Percentiles rank a stretch among this genome's conserved stretches.
These are phyloP conservation scores for Protomyces gravidus DNA, from an alignment of 1,139 yeast genomes.

Conservation along the genomic window DNA sequence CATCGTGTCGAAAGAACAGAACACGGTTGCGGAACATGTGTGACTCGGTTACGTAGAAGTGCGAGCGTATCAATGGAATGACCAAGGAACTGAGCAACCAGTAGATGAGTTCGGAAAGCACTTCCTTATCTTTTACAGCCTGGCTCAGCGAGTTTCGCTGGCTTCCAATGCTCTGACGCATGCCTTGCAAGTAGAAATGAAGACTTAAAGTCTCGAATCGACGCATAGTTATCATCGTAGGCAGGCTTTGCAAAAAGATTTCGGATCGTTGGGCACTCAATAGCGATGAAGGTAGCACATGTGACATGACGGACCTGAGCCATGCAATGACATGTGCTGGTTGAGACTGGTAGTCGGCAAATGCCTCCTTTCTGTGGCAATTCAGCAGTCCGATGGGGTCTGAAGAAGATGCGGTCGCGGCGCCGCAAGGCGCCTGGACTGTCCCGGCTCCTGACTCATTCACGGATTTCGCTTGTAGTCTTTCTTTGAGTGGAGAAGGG, in stretches of 20 bases:
- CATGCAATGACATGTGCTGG: conserved; percentile 36
- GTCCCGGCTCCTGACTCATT: too few species aligned
- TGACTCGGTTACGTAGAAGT: conserved; percentile 66
- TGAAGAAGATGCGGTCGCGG: too few species aligned
- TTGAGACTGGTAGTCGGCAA: neutral
- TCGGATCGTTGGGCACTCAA: neutral
- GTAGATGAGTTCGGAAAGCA: conserved; percentile 47
- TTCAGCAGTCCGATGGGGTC: too few species aligned
- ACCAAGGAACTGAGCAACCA: conserved; percentile 60
- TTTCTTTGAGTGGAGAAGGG: conserved; percentile 8
- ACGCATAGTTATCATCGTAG: conserved; percentile 44
- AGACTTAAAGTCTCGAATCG: conserved; percentile 40
- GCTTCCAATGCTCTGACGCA: conserved; percentile 40
- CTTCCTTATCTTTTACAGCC: conserved; percentile 34
- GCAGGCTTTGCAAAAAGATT: conserved; percentile 28
- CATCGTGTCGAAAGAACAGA: conserved; percentile 55
- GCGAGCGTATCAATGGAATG: conserved; percentile 49
- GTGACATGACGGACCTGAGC: conserved; percentile 39
- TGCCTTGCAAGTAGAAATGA: conserved; percentile 38
- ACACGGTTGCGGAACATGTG: conserved; percentile 44
- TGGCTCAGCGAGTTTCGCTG: conserved; percentile 33
- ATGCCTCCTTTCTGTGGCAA: neutral
- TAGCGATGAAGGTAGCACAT: neutral
- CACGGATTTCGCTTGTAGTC: too few species aligned
- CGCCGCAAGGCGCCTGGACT: too few species aligned